Percentiles rank a stretch among this genome's conserved stretches.
Conservation (phyloP, 306 rosid genomes). For the Nissolia schottii region DNA sequence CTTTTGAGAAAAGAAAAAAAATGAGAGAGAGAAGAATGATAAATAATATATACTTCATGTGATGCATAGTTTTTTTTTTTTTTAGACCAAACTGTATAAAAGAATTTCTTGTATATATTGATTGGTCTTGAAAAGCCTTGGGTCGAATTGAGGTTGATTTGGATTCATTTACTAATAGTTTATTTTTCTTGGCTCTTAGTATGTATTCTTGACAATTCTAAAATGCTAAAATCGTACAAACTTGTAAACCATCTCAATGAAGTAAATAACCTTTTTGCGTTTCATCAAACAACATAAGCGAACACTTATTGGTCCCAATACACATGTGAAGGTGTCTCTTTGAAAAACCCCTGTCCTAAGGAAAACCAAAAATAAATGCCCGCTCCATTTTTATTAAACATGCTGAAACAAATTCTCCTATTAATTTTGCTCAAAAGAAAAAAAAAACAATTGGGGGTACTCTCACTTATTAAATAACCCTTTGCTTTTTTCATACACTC, state of each 20-base stretch:
- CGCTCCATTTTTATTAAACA: slow-evolving; percentile 27
- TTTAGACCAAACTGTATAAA: too few species aligned
- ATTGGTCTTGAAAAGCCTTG: too few species aligned
- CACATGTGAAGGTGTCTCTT: not conserved
- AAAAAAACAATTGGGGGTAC: slow-evolving; percentile 12
- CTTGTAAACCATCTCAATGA: not conserved
- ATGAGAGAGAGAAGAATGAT: too few species aligned
- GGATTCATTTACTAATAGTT: too few species aligned
- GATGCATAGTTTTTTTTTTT: too few species aligned
- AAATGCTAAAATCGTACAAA: not conserved
- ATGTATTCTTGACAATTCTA: not conserved
- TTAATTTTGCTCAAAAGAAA: slow-evolving; percentile 3
- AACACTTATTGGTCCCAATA: not conserved
- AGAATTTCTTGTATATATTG: too few species aligned
- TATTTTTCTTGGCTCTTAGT: too few species aligned
- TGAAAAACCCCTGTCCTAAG: not conserved
- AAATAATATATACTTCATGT: too few species aligned
- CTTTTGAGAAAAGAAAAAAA: too few species aligned
- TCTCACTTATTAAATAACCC: slow-evolving; percentile 28
- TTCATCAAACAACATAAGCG: slow-evolving; percentile 24
- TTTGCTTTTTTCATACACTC: slow-evolving; percentile 1
- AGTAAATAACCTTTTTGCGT: not conserved
- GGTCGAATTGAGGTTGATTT: too few species aligned
- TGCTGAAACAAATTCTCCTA: slow-evolving; percentile 25
- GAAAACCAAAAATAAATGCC: slow-evolving; percentile 7